Evolutionary conservation across 2,329 filamentous ascomycete species (phyloP).

Genomic region (Beauveria medogensis): DNA sequence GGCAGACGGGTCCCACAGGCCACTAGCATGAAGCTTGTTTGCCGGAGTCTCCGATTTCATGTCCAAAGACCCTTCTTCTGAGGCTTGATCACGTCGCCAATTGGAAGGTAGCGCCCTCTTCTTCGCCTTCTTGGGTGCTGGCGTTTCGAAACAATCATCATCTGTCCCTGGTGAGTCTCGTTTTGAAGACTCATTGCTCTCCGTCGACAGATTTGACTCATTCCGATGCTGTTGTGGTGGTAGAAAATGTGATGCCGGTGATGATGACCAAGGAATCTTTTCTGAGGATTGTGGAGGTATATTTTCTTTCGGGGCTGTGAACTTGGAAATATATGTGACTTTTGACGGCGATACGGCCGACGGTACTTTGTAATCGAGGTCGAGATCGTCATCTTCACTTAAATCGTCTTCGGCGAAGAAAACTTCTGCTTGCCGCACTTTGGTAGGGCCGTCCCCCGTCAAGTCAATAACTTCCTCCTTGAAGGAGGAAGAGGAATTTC

Average conservation of each 20-base stretch:
- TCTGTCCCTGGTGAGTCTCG: conserved; percentile 30
- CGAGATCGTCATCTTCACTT: conserved; percentile 72
- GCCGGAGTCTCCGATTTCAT: conserved; percentile 14
- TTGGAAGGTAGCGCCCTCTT: conserved; percentile 53
- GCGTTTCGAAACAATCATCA: conserved; percentile 18
- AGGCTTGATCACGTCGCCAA: conserved; percentile 28
- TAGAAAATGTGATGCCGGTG: conserved; percentile 42
- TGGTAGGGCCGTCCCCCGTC: conserved; percentile 20
- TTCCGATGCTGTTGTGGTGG: conserved; percentile 24
- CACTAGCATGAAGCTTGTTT: conserved; percentile 20
- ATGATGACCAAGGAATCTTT: conserved; percentile 66
- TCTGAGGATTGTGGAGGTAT: conserved; percentile 22
- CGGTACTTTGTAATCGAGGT: conserved; percentile 58
- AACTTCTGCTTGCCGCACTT: conserved; percentile 29
- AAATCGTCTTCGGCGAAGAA: conserved; percentile 77
- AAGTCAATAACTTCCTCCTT: conserved; percentile 27
- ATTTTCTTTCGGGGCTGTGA: conserved; percentile 16
- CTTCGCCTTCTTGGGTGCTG: conserved; percentile 38
- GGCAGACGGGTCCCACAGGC: conserved; percentile 63
- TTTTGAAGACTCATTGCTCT: conserved; percentile 28
- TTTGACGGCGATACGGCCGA: conserved; percentile 32
- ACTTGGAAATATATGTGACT: conserved; percentile 15
- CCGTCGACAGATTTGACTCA: conserved; percentile 14
- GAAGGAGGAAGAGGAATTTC: conserved; percentile 39
- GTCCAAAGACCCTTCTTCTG: conserved; percentile 25